These are phyloP conservation scores for Kwoniella newhampshirensis DNA, from an alignment of 768 basidiomycete genomes.

Conservation along the genomic window DNA sequence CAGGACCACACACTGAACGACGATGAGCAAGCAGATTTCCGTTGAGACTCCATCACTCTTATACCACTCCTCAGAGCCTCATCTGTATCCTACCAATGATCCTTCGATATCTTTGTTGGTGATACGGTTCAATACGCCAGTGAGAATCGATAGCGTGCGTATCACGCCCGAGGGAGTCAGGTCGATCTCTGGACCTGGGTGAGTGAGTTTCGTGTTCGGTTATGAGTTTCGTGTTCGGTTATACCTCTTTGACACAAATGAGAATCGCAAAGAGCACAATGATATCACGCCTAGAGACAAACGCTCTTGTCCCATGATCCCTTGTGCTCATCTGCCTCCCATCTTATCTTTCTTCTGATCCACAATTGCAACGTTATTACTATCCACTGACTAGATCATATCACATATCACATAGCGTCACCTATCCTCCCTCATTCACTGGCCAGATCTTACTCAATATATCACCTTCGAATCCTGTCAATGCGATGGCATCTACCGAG, in stretches of 20 bases:
- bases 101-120: constrained; percentile 12
- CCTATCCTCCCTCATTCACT: constrained; percentile 27
- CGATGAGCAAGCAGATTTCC: too few species aligned
- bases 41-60: constrained; percentile 32
- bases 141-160: constrained; percentile 21
- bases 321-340: too few species aligned
- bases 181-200: constrained; percentile 1
- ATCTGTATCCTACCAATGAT: constrained; percentile 34
- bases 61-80: constrained; percentile 23
- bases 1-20: neutral
- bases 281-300: too few species aligned
- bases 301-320: too few species aligned
- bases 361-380: too few species aligned
- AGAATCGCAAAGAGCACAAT: too few species aligned
- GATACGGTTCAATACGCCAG: constrained; percentile 24
- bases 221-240: neutral
- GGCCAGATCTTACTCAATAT: constrained; percentile 31
- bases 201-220: neutral
- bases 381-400: too few species aligned
- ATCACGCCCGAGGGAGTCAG: constrained; percentile 36
- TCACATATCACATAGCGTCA: constrained; percentile 12
- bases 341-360: too few species aligned
- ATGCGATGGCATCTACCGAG: constrained; percentile 23
- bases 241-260: too few species aligned
- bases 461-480: constrained; percentile 30